phyloP scores from a whole-genome alignment of 2,329 filamentous ascomycete genomes.

The Colletotrichum sublineola region DNA sequence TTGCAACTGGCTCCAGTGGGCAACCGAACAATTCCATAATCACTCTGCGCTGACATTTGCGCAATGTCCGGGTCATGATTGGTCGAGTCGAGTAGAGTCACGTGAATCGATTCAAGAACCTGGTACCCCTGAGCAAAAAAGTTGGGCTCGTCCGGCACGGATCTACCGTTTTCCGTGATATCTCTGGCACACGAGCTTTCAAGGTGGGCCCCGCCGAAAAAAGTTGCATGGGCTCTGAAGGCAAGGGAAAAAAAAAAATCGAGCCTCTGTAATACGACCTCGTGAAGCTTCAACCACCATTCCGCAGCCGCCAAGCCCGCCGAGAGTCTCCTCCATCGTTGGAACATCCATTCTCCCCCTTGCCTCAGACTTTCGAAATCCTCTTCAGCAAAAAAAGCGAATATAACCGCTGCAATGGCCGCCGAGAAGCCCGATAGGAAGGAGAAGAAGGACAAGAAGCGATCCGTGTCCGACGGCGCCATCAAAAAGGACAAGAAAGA shows the following conservation, averaged over 20 bases:
- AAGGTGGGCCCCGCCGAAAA: conserved; percentile 20
- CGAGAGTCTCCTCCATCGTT: not conserved
- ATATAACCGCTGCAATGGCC: conserved; percentile 56
- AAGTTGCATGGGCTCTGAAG: conserved; percentile 1
- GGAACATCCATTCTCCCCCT: not conserved
- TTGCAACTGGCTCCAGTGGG: not conserved
- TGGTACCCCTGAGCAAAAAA: not conserved
- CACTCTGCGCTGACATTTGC: conserved; percentile 35
- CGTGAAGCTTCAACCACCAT: conserved; percentile 26
- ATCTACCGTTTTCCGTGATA: not conserved
- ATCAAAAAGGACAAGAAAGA: conserved; percentile 64
- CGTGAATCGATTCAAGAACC: not conserved
- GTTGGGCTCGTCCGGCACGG: conserved; percentile 22
- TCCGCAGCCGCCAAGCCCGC: not conserved
- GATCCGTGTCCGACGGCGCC: conserved; percentile 46
- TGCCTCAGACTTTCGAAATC: not conserved
- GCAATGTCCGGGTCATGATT: conserved; percentile 21
- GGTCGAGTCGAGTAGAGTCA: fast-evolving
- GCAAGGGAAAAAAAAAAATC: conserved; percentile 22
- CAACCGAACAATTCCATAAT: not conserved
- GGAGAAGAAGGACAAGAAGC: conserved; percentile 53
- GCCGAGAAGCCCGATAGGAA: conserved; percentile 64
- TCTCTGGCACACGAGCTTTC: not conserved
- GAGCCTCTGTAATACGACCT: not conserved
- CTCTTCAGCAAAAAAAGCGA: not conserved